Base-by-base conservation (phyloP, 2,329 filamentous ascomycete genomes). In the Hypoxylon sp. region DNA sequence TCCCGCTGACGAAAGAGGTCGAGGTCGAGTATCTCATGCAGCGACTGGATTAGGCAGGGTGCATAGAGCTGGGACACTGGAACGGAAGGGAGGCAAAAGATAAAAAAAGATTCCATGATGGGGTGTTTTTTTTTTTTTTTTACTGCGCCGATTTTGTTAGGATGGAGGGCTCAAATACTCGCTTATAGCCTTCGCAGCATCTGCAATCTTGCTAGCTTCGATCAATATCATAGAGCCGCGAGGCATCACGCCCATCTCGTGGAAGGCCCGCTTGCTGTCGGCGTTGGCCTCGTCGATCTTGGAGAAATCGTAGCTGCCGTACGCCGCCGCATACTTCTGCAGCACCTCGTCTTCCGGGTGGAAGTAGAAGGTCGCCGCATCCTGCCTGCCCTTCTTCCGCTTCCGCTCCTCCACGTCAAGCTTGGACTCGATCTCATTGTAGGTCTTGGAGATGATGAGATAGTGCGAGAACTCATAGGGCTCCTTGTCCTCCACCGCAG, bases 21-120 rank as follows among this genome's bases (percentile, higher is more conserved):
- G 95, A 99, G 80, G 92, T 99, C 8, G 95, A 99, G 69, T 99
- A 99, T 74, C 80, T 99, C 67, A 96, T 99, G 91, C 92, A 98
- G 76, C 85, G 95, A 63, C 79, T 99, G 50, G 85, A 86, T 71
- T 63, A 70, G 55, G 51, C 52, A 57, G 50, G 55, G 37, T 56
- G n/a, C n/a, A 51, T n/a, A 35, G 17, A 24, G 49, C 55, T 31
- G 27, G 24, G 29, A n/a, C 33, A n/a, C 20, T 13, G 38, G 18
- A 10, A 8, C 5, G 38, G 43, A 45, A n/a, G 18, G 26, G 8
- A 45, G 8, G 3, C 5, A 21, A 43, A 45, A n/a, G 18, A 29
- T 6, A 45, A 50, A 52, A 53, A 20, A 11, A 35, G 13, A n/a
- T n/a, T 40, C 31, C n/a, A n/a, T 2, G 17, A 7, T 18, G 38